Conservation (phyloP, 371 early-diverging fungal genomes). For the Circinella minor region DNA sequence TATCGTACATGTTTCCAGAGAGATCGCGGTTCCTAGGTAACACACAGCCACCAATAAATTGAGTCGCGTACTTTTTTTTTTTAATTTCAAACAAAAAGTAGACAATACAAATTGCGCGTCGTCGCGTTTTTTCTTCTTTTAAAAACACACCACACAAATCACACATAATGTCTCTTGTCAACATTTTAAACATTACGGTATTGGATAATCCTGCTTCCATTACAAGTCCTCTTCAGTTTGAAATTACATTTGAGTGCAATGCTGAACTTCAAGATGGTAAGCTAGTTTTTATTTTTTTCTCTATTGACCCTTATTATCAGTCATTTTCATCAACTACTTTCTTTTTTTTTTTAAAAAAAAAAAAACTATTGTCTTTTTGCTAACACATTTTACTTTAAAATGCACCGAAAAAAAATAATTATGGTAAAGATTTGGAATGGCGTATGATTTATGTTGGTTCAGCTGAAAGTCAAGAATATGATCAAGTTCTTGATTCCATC, state of each 20-base stretch:
- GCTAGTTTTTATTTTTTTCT: neutral
- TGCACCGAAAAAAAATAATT: too few species aligned
- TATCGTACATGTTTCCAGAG: too few species aligned
- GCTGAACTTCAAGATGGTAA: constrained; percentile 87
- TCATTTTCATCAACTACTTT: too few species aligned
- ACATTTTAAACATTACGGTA: constrained; percentile 84
- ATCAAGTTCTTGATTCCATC: constrained; percentile 94
- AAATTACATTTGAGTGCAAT: constrained; percentile 97
- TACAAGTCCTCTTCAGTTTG: constrained; percentile 83
- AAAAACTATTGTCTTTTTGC: neutral
- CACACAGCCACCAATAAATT: too few species aligned
- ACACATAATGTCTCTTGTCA: constrained; percentile 78
- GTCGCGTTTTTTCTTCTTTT: too few species aligned
- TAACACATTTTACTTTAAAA: too few species aligned
- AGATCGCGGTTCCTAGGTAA: too few species aligned
- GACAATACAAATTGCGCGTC: too few species aligned
- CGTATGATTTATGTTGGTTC: constrained; percentile 95
- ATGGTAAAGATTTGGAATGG: constrained; percentile 88
- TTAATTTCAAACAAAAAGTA: too few species aligned
- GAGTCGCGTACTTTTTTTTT: too few species aligned
- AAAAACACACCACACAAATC: too few species aligned
- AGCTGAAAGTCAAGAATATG: constrained; percentile 79
- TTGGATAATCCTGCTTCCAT: constrained; percentile 85
- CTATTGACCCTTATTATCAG: constrained; percentile 3
- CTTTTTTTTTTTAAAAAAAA: too few species aligned